Base-by-base conservation (phyloP, 495 filamentous ascomycete genomes). In the Lepidopterella palustris region DNA sequence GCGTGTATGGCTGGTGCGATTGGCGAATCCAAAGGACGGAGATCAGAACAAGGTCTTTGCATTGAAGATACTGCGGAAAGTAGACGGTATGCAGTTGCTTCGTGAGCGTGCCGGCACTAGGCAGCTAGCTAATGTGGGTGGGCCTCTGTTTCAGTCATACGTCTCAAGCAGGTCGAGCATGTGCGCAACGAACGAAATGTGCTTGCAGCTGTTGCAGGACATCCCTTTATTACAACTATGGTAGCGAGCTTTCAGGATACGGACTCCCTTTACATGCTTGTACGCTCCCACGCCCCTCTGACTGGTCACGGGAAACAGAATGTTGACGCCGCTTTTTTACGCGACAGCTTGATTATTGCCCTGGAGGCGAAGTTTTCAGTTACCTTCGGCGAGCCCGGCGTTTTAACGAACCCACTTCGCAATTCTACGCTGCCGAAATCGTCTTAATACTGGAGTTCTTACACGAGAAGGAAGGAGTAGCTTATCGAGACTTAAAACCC, bases 111-210 rank as follows among this genome's bases (percentile, higher is more conserved):
- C 5, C 35, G 9, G 29, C 42, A 35, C 48, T n/a, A n/a, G n/a
- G 27, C 59, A 57, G 52, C 51, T 39, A 24, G 57, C 64, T 66
- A 60, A 66, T 39, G 20, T 27, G 24, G 21, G 20, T 27, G 24
- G 21, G 28, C 59, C 40, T 39, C 13, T 57, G 55, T 63, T 58
- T 56, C 73, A 89, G 91, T 97, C 58, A 92, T 98, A 76, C 89
- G 89, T 64, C 78, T 97, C 62, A 97, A 98, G 80, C 93, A 98
- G 75, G 86, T 97, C 64, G 93, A 97, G 75, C 93, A 97, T 78
- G 91, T 97, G 58, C 87, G 89, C 64, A 93, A 96, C 72, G 93
- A 98, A 76, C 85, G 93, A 32, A 83, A 83, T 62, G 87, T 95
- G 18, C 84, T 98, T 4, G 84, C 87, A 60, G 87, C 89, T 56